Evolutionary conservation across 140 eudicot genomes (phyloP), one percentile per base, ranked within the genome.

Genomic region (Flaveria floridana): DNA sequence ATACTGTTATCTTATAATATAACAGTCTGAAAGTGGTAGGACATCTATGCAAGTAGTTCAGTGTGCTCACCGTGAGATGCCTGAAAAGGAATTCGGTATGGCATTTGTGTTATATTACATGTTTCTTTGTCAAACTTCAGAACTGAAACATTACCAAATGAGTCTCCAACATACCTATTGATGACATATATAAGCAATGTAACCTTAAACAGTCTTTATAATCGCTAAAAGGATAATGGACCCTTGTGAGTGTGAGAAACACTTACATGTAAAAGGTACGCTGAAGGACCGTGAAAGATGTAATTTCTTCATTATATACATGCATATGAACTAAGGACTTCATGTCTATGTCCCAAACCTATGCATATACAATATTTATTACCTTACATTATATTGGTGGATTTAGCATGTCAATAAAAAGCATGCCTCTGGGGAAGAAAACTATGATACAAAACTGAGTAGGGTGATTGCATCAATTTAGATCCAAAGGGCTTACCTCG

Each of bases 151-250:
- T 82, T 78, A 39, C 99, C 97, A 77, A 58, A 21, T 7, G 87
- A 82, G 75, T 95, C 97, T 84, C 99, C 99, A 71, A 88, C 78
- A 82, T 88, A 95, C 88, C 99, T 95, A 85, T 26, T 67, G 73
- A 68, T 25, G 74, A n/a, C 76, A 52, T 10, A 65, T 30, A 68
- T 58, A 55, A 16, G 50, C 39, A 67, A 10, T 7, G 63, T 72
- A 46, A 66, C 51, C 37, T 20, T 13, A 68, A 64, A 58, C 48
- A 56, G 71, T 25, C 25, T 57, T 47, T 59, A 42, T 39, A 52
- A 68, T 25, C 59, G 48, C 71, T 46, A 80, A 18, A 65, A 39
- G 37, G 37, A 5, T 0, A 34, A 34, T 0, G 47, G 41, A 41
- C 66, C 58, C 20, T 67, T 25, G 48, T 59, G 61, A 66, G 56